These are phyloP conservation scores for Arthrobotrys sphaeroides DNA, from an alignment of 2,329 filamentous ascomycete genomes.

Conservation along the genomic window DNA sequence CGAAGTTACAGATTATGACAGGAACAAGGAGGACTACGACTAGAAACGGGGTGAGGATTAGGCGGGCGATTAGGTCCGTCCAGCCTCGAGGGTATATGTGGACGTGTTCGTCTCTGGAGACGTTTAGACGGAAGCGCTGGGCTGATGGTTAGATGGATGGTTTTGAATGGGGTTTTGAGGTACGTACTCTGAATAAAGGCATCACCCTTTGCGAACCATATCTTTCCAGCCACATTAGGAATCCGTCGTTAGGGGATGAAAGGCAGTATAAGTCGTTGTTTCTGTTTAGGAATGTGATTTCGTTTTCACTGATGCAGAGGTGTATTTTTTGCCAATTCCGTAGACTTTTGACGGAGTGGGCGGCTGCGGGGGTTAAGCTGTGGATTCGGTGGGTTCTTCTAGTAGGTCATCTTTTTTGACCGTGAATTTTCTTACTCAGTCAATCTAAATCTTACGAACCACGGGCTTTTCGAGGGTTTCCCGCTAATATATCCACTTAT, in stretches of 20 bases:
- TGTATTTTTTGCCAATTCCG: not conserved
- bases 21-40: not conserved
- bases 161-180: too few relatives aligned
- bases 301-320: not conserved
- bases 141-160: too few relatives aligned
- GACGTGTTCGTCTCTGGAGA: not conserved
- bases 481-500: too few relatives aligned
- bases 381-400: not conserved
- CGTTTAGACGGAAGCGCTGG: not conserved
- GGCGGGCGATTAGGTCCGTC: not conserved
- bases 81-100: not conserved
- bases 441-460: too few relatives aligned
- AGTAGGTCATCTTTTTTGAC: conserved; percentile 9
- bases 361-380: not conserved
- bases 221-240: not conserved
- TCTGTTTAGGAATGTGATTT: not conserved
- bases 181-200: too few relatives aligned
- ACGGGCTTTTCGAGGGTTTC: too few relatives aligned
- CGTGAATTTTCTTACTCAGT: too few relatives aligned
- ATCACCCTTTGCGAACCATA: not conserved
- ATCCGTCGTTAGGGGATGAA: not conserved
- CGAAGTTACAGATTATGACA: not conserved
- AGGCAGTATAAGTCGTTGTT: not conserved
- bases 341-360: not conserved
- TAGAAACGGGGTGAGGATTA: not conserved